These are phyloP conservation scores for Paramyrothecium sp. DNA, from an alignment of 2,329 filamentous ascomycete genomes.

Conservation along the genomic window DNA sequence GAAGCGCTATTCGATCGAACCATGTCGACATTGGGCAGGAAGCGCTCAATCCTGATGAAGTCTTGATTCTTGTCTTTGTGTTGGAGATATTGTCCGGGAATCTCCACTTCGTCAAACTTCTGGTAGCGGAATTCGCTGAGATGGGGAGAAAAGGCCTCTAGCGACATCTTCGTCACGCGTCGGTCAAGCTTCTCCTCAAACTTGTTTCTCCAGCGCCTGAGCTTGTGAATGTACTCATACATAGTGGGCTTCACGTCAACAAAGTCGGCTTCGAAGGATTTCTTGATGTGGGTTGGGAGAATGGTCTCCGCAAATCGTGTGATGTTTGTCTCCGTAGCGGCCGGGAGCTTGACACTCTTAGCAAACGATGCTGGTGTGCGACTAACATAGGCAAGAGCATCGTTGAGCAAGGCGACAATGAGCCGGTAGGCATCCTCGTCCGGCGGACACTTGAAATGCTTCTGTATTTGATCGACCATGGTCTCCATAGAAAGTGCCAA, in stretches of 20 bases:
- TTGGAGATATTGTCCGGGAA: constrained; percentile 94
- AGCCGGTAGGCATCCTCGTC: constrained; percentile 97
- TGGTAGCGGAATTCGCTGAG: constrained; percentile 96
- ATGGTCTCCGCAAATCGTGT: constrained; percentile 96
- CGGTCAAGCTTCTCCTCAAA: constrained; percentile 97
- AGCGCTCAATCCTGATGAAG: constrained; percentile 95
- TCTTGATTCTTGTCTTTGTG: constrained; percentile 99
- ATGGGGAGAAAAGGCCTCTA: constrained; percentile 86
- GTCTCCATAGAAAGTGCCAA: constrained; percentile 98
- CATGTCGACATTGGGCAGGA: constrained; percentile 91
- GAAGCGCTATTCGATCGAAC: constrained; percentile 89
- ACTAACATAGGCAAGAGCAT: constrained; percentile 89
- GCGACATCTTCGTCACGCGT: constrained; percentile 66
- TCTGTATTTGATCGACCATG: constrained; percentile 98
- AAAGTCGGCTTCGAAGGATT: constrained; percentile 97
- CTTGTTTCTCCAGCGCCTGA: constrained; percentile 93
- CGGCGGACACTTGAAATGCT: constrained; percentile 98
- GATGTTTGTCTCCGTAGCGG: constrained; percentile 92
- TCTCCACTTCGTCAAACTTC: constrained; percentile 97
- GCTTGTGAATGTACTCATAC: constrained; percentile 97
- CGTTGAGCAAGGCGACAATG: constrained; percentile 96
- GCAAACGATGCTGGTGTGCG: constrained; percentile 84
- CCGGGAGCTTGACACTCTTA: constrained; percentile 84
- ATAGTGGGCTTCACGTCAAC: constrained; percentile 94
- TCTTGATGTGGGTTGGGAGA: constrained; percentile 88